These are phyloP conservation scores for Wickerhamiella siamensis DNA, from an alignment of 805 yeast species.

Conservation along the genomic window DNA sequence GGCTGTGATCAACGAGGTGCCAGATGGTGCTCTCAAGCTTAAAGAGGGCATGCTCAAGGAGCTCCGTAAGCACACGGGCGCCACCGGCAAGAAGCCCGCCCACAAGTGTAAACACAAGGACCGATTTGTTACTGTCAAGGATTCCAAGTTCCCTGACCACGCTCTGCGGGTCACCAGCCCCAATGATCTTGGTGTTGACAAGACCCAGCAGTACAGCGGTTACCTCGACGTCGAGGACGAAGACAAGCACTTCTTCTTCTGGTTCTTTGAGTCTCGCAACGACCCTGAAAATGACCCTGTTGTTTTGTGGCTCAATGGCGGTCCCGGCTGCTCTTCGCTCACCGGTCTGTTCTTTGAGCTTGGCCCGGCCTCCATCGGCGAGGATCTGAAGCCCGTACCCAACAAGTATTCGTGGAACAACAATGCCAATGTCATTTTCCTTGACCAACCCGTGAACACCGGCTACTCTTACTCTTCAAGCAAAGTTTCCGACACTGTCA, in stretches of 20 bases:
- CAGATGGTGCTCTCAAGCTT: constrained; percentile 19
- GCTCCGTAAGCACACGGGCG: constrained; percentile 4
- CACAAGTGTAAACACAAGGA: neutral
- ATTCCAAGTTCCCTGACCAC: constrained; percentile 26
- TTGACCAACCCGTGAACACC: constrained; percentile 81
- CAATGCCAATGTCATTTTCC: constrained; percentile 71
- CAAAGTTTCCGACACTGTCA: constrained; percentile 54
- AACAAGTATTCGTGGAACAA: constrained; percentile 77
- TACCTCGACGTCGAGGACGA: constrained; percentile 68
- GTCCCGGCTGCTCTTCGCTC: constrained; percentile 86
- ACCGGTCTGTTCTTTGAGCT: constrained; percentile 78
- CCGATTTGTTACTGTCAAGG: neutral
- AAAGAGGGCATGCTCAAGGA: constrained; percentile 13
- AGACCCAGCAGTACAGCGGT: constrained; percentile 72
- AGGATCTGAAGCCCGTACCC: constrained; percentile 43
- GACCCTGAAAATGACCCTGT: constrained; percentile 80
- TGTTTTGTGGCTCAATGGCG: constrained; percentile 83
- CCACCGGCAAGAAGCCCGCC: neutral
- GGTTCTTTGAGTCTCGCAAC: constrained; percentile 81
- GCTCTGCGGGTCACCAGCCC: constrained; percentile 55
- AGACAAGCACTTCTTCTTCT: constrained; percentile 72
- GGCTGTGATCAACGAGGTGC: constrained; percentile 19
- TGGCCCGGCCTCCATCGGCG: constrained; percentile 61
- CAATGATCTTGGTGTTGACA: constrained; percentile 57
- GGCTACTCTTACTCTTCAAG: constrained; percentile 59